phyloP scores from a whole-genome alignment of 2,329 filamentous ascomycete genomes.

The Xylaria sp. region DNA sequence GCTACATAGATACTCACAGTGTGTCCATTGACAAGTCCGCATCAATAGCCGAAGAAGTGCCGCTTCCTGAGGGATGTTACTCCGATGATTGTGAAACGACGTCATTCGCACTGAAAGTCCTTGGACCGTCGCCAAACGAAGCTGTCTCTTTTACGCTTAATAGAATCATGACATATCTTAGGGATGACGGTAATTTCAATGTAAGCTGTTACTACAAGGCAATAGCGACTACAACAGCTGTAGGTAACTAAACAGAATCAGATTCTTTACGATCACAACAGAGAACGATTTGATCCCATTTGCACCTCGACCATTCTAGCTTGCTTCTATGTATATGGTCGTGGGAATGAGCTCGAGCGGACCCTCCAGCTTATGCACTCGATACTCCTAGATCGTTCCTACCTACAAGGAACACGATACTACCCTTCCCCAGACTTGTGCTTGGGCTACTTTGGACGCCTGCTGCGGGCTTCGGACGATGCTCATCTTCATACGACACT shows the following conservation, averaged over 20 bases:
- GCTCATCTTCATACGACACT: background rate
- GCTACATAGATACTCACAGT: background rate
- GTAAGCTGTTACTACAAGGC: background rate
- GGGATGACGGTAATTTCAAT: background rate
- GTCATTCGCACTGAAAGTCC: background rate
- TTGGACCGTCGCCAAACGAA: background rate
- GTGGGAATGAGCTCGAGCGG: background rate
- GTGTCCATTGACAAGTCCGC: background rate
- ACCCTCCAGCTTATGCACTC: background rate
- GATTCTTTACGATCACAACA: background rate
- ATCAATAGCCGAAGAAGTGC: background rate
- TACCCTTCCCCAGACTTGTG: background rate
- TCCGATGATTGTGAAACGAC: background rate
- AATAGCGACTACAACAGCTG: background rate
- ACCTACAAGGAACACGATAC: background rate
- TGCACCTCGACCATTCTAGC: background rate
- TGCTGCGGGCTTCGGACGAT: background rate
- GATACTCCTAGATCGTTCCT: background rate
- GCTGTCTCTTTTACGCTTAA: background rate
- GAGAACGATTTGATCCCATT: background rate
- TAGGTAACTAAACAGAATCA: background rate
- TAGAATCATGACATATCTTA: background rate
- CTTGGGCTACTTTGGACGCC: background rate
- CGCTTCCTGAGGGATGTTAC: background rate
- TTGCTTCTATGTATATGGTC: background rate